Conservation (phyloP, 1,139 yeast species). For the Kodamaea sp. region DNA sequence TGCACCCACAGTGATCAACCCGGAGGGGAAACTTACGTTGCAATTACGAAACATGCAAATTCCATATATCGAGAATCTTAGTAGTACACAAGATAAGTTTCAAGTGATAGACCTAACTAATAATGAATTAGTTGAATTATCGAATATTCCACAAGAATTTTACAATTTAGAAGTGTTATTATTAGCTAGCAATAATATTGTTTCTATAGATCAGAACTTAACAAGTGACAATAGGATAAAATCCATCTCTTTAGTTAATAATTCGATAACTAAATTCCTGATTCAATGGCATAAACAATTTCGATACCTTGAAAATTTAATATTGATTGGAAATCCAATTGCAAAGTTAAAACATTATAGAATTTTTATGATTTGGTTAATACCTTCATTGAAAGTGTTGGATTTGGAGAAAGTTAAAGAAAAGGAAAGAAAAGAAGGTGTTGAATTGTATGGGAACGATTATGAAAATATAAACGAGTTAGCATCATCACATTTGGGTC, state of each 20-base stretch:
- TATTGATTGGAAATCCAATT: constrained; percentile 62
- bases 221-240: constrained; percentile 33
- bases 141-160: constrained; percentile 46
- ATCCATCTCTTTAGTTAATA: constrained; percentile 51
- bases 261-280: constrained; percentile 42
- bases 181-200: constrained; percentile 56
- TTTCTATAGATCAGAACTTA: constrained; percentile 23
- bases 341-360: constrained; percentile 55
- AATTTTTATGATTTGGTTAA: constrained; percentile 51
- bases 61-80: constrained; percentile 35
- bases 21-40: constrained; percentile 35
- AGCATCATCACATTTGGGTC: constrained; percentile 12
- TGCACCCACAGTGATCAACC: constrained; percentile 34
- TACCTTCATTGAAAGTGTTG: constrained; percentile 60
- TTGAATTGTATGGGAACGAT: constrained; percentile 41
- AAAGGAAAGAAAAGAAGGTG: constrained; percentile 47
- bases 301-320: constrained; percentile 42
- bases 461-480: constrained; percentile 13
- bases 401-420: constrained; percentile 65
- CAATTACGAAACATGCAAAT: constrained; percentile 34
- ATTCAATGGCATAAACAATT: constrained; percentile 21
- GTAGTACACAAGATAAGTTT: constrained; percentile 31
- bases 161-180: constrained; percentile 47
- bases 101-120: constrained; percentile 65
- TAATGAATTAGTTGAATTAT: constrained; percentile 55